Evolutionary conservation across 345 rosid species (phyloP), one percentile per base, ranked within the genome.

Genomic region (Lenwebbia sp.): DNA sequence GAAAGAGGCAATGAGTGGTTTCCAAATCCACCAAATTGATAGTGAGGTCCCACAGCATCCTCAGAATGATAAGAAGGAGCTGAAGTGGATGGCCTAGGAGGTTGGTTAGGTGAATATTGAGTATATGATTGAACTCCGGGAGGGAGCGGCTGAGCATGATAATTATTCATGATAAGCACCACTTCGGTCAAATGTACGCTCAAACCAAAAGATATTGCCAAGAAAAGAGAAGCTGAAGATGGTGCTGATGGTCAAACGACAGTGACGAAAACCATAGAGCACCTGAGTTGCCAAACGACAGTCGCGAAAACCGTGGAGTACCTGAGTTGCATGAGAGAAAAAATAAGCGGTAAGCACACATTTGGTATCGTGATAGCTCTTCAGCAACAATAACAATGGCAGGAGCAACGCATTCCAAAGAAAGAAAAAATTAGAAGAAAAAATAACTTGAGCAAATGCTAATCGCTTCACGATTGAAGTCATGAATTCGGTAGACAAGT

Each of bases 51-150:
- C 53, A 62, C 44, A 26, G 81, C 83, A 84, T 84, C 57, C 6
- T 74, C 84, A 26, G 33, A 55, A 82, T 60, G 62, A 58, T 83
- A 50, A 17, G 60, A 53, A 75, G 83, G 86, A 50, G 84, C 40
- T 9, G 54, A 83, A 53, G 85, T 23, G 82, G 78, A 49, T 22
- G 84, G 86, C 51, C 40, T 9, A 21, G 84, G 88, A 47, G 86
- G 33, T 84, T 57, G 86, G 88, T 53, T 75, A 49, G 84, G 28
- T 84, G 88, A 23, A 47, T 84, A 53, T 54, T 85, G 60, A 75
- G 83, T 28, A 40, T 51, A 76, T 13, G 87, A 81, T 81, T 86
- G 76, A 81, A 86, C 87, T 37, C 87, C 87, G 15, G 87, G 87
- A 82, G 87, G 87, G 55, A 57, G 85, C 0, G 82, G 87, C 83